Base-by-base conservation (phyloP, 345 rosid genomes). In the Camelina sativa region DNA sequence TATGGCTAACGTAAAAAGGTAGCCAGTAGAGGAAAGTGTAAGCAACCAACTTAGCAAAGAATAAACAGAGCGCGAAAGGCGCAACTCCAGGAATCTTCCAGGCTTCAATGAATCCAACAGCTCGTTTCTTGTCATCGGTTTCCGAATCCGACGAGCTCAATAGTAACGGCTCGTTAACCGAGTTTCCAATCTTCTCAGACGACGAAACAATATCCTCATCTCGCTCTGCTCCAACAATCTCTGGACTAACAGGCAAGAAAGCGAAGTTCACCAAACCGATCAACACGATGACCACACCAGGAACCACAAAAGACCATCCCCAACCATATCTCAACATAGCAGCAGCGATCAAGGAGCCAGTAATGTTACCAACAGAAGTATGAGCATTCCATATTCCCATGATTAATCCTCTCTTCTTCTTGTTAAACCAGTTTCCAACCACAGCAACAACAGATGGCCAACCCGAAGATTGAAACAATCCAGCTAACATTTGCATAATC, bases 311-410 rank as follows among this genome's bases (percentile, higher is more conserved):
- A 16, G 96, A 90, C 96, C 94, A 90, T 8, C 96, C 97, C 97
- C 97, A 90, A 41, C 96, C 96, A 51, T 85, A 88, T 62, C 81
- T 79, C 84, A 92, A 64, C 83, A 88, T 58, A 0, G 89, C 87
- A 20, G 96, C 74, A 8, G 94, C 97, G 16, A 92, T 83, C 71
- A 90, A 75, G 11, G 97, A 90, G 56, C 97, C 97, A 5, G 79
- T 80, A 63, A 92, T 90, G 80, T 90, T 92, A n/a, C 97, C 97
- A 47, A 90, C 60, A 8, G 97, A 92, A 7, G 96, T 90, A 37
- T 92, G 94, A 15, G 96, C 91, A 80, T 92, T 92, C 97, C 97
- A 92, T 68, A 92, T 82, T 4, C 97, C 97, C 97, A 90, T 89
- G 15, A 91, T 85, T 67, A 91, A 62, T 2, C 96, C 97, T 77